Evolutionary conservation across 106 monocot species (phyloP).

Genomic region (Acanthochlamys bracteata): DNA sequence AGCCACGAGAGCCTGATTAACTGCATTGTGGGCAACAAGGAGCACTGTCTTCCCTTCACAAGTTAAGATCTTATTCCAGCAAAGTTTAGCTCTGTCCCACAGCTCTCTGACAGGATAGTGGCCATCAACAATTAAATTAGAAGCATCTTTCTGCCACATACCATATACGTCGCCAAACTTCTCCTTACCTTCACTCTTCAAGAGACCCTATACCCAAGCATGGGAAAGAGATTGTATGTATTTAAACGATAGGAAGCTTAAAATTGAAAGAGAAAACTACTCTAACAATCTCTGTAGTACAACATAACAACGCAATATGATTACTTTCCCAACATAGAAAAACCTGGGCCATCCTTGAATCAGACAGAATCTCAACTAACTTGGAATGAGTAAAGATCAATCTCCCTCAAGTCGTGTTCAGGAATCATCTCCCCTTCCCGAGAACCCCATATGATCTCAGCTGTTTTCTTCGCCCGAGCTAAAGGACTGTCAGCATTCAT

Average conservation of each 20-base stretch:
- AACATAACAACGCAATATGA: too few species aligned
- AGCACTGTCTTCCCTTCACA: constrained; percentile 78
- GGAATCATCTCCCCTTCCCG: constrained; percentile 50
- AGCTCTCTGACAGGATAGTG: constrained; percentile 91
- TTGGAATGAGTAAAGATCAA: constrained; percentile 95
- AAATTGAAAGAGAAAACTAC: too few species aligned
- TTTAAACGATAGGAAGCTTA: too few species aligned
- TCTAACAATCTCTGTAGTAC: too few species aligned
- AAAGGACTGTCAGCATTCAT: constrained; percentile 81
- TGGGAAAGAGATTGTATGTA: not conserved
- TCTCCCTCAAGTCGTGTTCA: constrained; percentile 71
- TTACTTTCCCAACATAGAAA: too few species aligned
- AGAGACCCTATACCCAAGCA: constrained; percentile 42
- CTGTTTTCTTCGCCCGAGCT: constrained; percentile 74
- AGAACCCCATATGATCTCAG: constrained; percentile 82
- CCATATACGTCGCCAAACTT: constrained; percentile 51
- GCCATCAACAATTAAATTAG: constrained; percentile 84
- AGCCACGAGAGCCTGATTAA: constrained; percentile 91
- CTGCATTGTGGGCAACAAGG: constrained; percentile 96
- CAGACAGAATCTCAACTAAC: constrained; percentile 21
- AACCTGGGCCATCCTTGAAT: not conserved
- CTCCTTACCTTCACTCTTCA: constrained; percentile 82
- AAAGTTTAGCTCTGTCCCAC: constrained; percentile 61
- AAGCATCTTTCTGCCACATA: constrained; percentile 78
- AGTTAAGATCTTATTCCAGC: constrained; percentile 73